Evolutionary conservation across 1,284 basidiomycete genomes (phyloP).

Genomic region (Leucoagaricus sp.): DNA sequence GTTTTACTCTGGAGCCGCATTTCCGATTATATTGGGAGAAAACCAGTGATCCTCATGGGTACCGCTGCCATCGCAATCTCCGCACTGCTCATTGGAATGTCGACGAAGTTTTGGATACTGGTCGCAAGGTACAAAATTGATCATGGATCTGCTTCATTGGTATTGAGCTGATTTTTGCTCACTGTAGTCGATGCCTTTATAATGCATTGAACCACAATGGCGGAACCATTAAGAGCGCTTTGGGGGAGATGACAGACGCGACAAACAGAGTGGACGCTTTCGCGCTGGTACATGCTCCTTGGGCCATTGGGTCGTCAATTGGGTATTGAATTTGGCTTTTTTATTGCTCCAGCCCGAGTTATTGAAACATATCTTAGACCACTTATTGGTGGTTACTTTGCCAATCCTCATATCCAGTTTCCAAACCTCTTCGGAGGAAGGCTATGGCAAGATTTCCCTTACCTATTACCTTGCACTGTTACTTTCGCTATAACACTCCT

Average conservation of each 20-base stretch:
- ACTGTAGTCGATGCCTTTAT: constrained; percentile 27
- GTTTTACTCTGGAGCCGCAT: constrained; percentile 67
- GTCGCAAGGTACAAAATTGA: constrained; percentile 47
- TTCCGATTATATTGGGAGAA: constrained; percentile 67
- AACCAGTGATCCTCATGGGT: constrained; percentile 63
- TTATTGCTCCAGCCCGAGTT: neutral
- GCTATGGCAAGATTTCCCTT: constrained; percentile 58
- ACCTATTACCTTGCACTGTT: constrained; percentile 61
- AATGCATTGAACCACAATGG: constrained; percentile 29
- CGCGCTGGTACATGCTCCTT: constrained; percentile 28
- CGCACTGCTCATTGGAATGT: constrained; percentile 65
- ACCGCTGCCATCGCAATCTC: constrained; percentile 57
- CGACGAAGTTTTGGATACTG: constrained; percentile 31
- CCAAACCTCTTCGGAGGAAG: constrained; percentile 43
- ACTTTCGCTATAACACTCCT: constrained; percentile 46
- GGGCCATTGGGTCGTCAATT: constrained; percentile 29
- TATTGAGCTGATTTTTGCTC: too few relatives aligned
- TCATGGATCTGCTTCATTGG: too few relatives aligned
- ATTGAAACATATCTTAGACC: constrained; percentile 36
- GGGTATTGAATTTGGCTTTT: constrained; percentile 20
- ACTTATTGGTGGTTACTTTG: constrained; percentile 57
- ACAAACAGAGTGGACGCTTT: constrained; percentile 31
- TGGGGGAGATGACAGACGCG: constrained; percentile 32
- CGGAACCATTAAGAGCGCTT: constrained; percentile 31
- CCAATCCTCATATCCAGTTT: constrained; percentile 54